Evolutionary conservation across 1,284 basidiomycete species (phyloP).

Genomic region (Crucibulum parvulum): DNA sequence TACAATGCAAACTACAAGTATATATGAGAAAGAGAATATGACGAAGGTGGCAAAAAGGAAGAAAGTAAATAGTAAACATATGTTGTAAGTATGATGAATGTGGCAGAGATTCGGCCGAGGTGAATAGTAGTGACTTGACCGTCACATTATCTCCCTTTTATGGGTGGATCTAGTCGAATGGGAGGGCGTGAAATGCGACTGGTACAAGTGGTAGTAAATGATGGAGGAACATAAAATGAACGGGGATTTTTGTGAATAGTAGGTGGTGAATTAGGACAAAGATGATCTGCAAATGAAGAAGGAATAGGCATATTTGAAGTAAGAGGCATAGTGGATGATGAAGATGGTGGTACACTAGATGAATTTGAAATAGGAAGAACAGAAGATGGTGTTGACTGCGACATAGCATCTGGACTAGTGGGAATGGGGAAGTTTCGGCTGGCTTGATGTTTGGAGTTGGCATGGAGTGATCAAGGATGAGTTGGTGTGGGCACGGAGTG

Average conservation of each 20-base stretch:
- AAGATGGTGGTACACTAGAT: neutral
- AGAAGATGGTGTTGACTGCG: neutral
- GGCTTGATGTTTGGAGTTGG: neutral
- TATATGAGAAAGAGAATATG: too few relatives aligned
- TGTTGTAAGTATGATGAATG: too few relatives aligned
- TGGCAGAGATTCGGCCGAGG: too few relatives aligned
- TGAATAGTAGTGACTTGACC: neutral
- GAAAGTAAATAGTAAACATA: too few relatives aligned
- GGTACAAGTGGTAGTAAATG: constrained; percentile 24
- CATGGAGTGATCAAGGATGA: neutral
- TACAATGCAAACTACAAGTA: too few relatives aligned
- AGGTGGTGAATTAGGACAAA: neutral
- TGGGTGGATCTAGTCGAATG: constrained; percentile 9
- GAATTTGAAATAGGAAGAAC: too few relatives aligned
- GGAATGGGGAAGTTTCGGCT: neutral
- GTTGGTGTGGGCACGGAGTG: constrained; percentile 26
- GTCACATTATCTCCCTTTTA: constrained; percentile 5
- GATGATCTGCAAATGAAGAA: neutral
- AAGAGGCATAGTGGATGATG: neutral
- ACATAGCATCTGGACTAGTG: neutral
- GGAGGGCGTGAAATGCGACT: constrained; percentile 23
- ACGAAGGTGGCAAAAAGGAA: too few relatives aligned
- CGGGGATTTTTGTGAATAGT: neutral
- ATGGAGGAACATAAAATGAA: constrained; percentile 11
- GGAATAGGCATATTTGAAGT: neutral